Percentiles rank a stretch among this genome's conserved stretches.
Evolutionary conservation across 2,329 filamentous ascomycete species (phyloP).

Genomic region (Ophiostoma perfectum): DNA sequence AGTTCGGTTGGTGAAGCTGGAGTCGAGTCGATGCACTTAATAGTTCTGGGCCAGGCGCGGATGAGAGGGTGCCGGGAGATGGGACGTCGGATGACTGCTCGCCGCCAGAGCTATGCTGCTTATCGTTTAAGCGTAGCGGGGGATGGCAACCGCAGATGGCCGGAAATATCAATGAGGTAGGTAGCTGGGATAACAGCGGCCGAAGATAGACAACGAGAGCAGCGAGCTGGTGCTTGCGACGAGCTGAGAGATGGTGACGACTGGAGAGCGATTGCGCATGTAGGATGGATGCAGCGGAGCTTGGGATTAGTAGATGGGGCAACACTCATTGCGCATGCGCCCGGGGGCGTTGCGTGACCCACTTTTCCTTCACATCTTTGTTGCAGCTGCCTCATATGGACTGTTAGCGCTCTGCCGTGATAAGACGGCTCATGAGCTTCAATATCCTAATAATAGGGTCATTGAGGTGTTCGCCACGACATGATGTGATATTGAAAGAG

Average conservation of each 20-base stretch:
- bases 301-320: slow-evolving; percentile 6
- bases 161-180: too few species aligned
- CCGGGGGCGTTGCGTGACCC: neutral
- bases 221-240: neutral
- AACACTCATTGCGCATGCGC: slow-evolving; percentile 3
- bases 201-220: neutral
- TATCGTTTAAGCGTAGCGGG: too few species aligned
- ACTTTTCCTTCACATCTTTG: slow-evolving; percentile 6
- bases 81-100: neutral
- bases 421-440: neutral
- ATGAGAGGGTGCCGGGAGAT: neutral
- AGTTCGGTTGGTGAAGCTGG: neutral
- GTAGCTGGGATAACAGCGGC: neutral
- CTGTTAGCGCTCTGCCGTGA: neutral
- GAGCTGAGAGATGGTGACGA: neutral
- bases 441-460: neutral
- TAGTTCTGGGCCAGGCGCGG: neutral
- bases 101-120: too few species aligned
- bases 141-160: too few species aligned
- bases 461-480: neutral
- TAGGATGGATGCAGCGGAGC: neutral
- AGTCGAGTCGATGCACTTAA: neutral
- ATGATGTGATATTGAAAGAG: neutral
- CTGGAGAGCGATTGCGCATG: slow-evolving; percentile 8
- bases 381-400: slow-evolving; percentile 13